phyloP scores from a whole-genome alignment of 768 basidiomycete genomes.

The Lyophyllum shimeji region DNA sequence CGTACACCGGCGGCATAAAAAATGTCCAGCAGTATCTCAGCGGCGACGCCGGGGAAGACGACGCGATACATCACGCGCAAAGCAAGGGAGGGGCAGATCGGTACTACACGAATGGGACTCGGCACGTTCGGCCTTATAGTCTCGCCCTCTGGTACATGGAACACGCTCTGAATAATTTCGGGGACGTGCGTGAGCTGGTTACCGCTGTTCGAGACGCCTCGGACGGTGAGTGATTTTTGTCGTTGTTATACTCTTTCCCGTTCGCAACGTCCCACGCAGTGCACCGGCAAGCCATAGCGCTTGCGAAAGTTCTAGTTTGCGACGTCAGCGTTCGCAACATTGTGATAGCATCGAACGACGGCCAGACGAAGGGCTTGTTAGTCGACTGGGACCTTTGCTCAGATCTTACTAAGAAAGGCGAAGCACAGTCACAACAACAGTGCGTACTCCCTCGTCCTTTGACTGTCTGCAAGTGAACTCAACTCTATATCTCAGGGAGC shows the following conservation, averaged over 20 bases:
- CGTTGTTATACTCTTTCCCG: neutral
- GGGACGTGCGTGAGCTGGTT: neutral
- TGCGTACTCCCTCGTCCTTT: neutral
- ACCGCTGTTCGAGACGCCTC: neutral
- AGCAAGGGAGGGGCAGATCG: neutral
- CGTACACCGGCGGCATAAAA: neutral
- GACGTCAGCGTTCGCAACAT: constrained; percentile 5
- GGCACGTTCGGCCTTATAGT: neutral
- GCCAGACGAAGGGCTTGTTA: neutral
- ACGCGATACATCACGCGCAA: neutral
- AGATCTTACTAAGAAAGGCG: neutral
- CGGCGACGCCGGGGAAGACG: neutral
- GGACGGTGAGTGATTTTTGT: neutral
- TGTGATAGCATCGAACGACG: neutral
- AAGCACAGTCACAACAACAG: neutral
- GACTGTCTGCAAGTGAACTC: neutral
- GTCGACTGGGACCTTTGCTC: constrained; percentile 5
- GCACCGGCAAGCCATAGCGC: neutral
- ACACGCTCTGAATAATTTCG: neutral
- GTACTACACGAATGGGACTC: neutral
- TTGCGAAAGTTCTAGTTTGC: neutral
- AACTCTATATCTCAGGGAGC: neutral
- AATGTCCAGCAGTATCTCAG: neutral
- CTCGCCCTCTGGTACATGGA: neutral
- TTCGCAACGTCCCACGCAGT: neutral